Base-by-base conservation (phyloP, 345 rosid species). In the Aethionema arabicum region DNA sequence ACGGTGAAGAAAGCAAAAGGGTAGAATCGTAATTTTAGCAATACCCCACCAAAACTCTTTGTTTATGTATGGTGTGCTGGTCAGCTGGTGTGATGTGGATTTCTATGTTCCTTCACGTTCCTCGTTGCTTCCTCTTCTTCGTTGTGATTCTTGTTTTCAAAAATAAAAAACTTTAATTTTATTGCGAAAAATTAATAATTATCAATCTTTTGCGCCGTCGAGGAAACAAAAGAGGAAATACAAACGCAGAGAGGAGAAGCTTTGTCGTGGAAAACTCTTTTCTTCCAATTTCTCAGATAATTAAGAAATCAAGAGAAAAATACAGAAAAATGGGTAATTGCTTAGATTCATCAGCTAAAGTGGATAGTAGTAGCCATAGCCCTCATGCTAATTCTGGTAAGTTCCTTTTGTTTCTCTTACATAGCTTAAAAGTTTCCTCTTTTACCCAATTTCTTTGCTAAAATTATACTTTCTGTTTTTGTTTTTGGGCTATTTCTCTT, bases 311-410 rank as follows among this genome's bases (percentile, higher is more conserved):
- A 13, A 43, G 42, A 27, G 33, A n/a, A 6, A 13, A 33, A 21
- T 31, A 35, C 11, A 11, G 27, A 6, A 48, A 37, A 30, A 88
- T 85, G 96, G 96, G 96, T 2, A 88, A 88, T 78, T 88, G 93
- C 63, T 68, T 85, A 48, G 73, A 39, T 77, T 85, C 87, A 71
- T 79, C 90, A 46, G 82, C 88, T 59, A 80, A 70, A 82, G 90
- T 84, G 33, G 76, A 83, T 43, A 74, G 75, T 69, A 66, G 77
- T 40, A 68, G 76, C 41, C 85, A 73, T 58, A 79, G 76, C 66
- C 76, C 79, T 30, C 82, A 67, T 54, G 67, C 76, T 74, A 80
- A 66, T 83, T 80, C 82, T 15, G 93, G 96, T 85, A 85, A 69
- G 3, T 41, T 37, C 10, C 59, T 5, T 6, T 10, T 1, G 5